Evolutionary conservation across 2,329 filamentous ascomycete genomes (phyloP).

Genomic region (Fusarium globosum): DNA sequence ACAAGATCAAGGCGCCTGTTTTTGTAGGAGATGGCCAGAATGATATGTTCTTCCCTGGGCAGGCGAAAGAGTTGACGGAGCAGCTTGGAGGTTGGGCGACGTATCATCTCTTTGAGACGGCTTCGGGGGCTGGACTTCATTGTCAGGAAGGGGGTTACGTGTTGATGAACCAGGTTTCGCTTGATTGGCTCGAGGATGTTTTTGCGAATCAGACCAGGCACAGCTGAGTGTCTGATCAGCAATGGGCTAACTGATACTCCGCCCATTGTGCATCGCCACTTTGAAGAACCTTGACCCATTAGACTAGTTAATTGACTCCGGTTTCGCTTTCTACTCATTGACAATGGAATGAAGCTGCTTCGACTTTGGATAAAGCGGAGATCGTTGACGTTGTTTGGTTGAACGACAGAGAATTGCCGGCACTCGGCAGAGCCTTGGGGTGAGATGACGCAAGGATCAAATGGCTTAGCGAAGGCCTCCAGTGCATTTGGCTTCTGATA

Average conservation of each 20-base stretch:
- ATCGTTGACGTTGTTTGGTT: too few species aligned
- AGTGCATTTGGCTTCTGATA: not conserved
- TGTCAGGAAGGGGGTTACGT: constrained; percentile 13
- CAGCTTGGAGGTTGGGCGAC: constrained; percentile 2
- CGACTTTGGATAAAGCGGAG: not conserved
- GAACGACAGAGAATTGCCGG: not conserved
- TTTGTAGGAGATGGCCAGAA: constrained; percentile 20
- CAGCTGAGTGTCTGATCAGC: not conserved
- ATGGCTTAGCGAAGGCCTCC: not conserved
- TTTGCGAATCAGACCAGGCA: not conserved
- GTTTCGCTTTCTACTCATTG: not conserved
- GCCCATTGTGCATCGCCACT: not conserved
- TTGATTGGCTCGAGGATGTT: constrained; percentile 22
- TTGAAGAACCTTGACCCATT: not conserved
- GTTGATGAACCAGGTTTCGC: constrained; percentile 16
- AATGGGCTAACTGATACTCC: too few species aligned
- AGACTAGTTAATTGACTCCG: not conserved
- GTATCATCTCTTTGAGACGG: not conserved
- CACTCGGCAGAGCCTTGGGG: not conserved
- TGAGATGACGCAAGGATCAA: not conserved
- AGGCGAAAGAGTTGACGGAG: constrained; percentile 1
- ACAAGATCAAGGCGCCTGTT: constrained; percentile 41
- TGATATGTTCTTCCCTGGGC: constrained; percentile 19
- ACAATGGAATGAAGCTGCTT: not conserved
- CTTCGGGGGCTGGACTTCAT: not conserved